phyloP scores from a whole-genome alignment of 2,329 filamentous ascomycete species.

The Dactylellina parvicollis region DNA sequence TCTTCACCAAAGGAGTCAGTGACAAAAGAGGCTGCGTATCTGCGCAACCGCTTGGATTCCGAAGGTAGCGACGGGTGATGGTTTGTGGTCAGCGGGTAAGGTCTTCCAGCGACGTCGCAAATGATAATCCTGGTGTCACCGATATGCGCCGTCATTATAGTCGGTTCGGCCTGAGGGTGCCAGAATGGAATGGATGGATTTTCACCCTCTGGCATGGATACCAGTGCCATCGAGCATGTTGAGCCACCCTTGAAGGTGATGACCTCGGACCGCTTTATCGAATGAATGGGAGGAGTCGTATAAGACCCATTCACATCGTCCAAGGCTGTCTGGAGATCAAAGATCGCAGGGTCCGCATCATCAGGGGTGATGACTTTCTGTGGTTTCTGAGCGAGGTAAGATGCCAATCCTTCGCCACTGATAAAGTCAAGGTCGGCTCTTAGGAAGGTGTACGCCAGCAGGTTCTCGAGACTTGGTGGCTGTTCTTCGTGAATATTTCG shows the following conservation, averaged over 20 bases:
- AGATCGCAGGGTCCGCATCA: constrained; percentile 70
- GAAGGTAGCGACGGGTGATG: constrained; percentile 90
- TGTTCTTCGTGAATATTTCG: constrained; percentile 51
- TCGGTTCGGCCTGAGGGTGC: constrained; percentile 87
- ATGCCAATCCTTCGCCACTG: constrained; percentile 75
- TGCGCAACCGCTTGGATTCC: constrained; percentile 82
- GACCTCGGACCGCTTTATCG: constrained; percentile 44
- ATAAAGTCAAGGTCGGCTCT: constrained; percentile 95
- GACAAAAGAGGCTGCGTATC: constrained; percentile 86
- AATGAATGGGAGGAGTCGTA: constrained; percentile 42
- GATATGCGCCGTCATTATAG: constrained; percentile 86
- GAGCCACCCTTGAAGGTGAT: constrained; percentile 84
- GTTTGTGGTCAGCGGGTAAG: constrained; percentile 84
- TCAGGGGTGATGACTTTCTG: constrained; percentile 77
- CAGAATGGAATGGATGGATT: constrained; percentile 74
- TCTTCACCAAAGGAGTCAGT: constrained; percentile 98
- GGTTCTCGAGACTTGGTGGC: constrained; percentile 74
- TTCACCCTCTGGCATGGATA: constrained; percentile 88
- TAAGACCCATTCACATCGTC: constrained; percentile 53
- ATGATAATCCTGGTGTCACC: constrained; percentile 92
- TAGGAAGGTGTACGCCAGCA: constrained; percentile 91
- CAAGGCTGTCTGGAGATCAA: constrained; percentile 68
- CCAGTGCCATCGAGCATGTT: constrained; percentile 86
- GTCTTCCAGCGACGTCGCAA: constrained; percentile 85
- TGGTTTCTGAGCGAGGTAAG: constrained; percentile 58